phyloP scores from a whole-genome alignment of 805 yeast species.

The Starmera quercuum region DNA sequence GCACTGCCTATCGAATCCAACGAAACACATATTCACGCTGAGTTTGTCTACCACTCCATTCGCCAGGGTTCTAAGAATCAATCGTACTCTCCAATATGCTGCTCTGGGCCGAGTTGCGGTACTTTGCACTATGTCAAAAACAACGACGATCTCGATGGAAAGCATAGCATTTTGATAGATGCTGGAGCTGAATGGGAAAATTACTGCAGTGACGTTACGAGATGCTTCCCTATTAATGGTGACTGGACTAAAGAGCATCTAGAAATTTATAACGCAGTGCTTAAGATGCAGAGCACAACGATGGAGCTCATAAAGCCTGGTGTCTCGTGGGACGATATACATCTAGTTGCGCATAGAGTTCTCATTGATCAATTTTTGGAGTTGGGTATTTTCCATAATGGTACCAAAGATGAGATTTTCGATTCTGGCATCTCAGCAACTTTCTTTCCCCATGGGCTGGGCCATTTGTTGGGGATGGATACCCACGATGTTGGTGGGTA shows the following conservation, averaged over 20 bases:
- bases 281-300: conserved; percentile 72
- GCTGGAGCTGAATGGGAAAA: conserved; percentile 98
- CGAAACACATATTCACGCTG: conserved; percentile 93
- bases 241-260: conserved; percentile 85
- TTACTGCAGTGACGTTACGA: conserved; percentile 89
- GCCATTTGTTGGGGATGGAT: conserved; percentile 90
- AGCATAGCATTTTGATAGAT: conserved; percentile 72
- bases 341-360: conserved; percentile 69
- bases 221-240: conserved; percentile 90
- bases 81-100: conserved; percentile 93
- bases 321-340: conserved; percentile 78
- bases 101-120: conserved; percentile 87
- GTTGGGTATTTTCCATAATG: conserved; percentile 68
- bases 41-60: conserved; percentile 85
- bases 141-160: conserved; percentile 52
- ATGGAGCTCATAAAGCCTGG: conserved; percentile 77
- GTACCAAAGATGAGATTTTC: conserved; percentile 56
- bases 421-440: conserved; percentile 64
- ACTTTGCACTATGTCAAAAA: conserved; percentile 86
- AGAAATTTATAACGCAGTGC: conserved; percentile 71
- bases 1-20: conserved; percentile 81
- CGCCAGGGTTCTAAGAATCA: conserved; percentile 89
- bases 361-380: conserved; percentile 62
- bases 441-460: conserved; percentile 94
- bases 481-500: conserved; percentile 94